Base-by-base conservation (phyloP, 768 basidiomycete species). In the Panus rudis region DNA sequence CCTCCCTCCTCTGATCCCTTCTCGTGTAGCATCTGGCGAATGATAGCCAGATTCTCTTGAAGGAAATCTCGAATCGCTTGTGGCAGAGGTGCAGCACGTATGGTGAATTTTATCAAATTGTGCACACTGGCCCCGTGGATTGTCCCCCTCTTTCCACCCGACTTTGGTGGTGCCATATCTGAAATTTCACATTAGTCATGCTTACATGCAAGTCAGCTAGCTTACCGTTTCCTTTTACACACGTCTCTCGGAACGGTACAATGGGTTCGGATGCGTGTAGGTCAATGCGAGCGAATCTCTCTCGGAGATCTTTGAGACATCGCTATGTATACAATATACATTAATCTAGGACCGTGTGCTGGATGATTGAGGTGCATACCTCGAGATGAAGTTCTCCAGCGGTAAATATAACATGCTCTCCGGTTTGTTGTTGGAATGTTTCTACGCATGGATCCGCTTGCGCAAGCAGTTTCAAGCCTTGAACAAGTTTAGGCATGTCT, bases 371-470 rank as follows among this genome's bases (percentile, higher is more conserved):
- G 43, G 19, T 13, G 48, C 70, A 27, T 42, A 91, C 92, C 79
- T 98, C 96, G 20, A 97, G 67, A 63, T 98, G 96, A 35, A 99
- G 66, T 58, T 98, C 94, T 24, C 96, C 96, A 1, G 96, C 96
- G 3, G 89, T 89, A 47, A 97, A 64, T 50, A 99, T 96, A 43
- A 99, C 96, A 61, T 96, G 86, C 61, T 99, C 96, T 24, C 96
- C 96, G 0, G 93, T 96, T 54, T 90, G 79, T 63, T 98, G 96
- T 52, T 97, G 92, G 61, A 97, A 92, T 0, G 89, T 93, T 59
- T 98, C 92, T 4, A 94, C 93, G 51, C 92, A 98, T 1, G 96
- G 94, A 66, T 98, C 96, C 4, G 92, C 84, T 58, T 97, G 93
- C 52, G 84, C 86, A 25, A 99, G 77, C 11, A 98, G 69, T 51